phyloP scores from a whole-genome alignment of 805 yeast genomes.

The Saturnispora galanensis region DNA sequence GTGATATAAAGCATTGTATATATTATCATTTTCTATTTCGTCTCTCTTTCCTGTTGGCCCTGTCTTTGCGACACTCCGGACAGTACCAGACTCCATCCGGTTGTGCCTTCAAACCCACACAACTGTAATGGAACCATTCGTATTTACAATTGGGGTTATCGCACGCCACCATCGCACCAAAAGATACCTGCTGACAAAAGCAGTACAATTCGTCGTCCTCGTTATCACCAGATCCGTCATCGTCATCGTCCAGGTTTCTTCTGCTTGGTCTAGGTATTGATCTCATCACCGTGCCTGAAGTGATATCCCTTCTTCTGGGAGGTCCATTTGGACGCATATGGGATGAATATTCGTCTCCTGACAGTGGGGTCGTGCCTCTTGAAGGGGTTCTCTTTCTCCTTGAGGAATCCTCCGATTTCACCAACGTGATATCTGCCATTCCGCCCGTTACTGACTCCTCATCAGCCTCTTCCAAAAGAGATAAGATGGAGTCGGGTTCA shows the following conservation, averaged over 20 bases:
- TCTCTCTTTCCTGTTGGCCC: conserved; percentile 6
- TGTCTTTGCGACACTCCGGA: conserved; percentile 58
- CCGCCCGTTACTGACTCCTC: background rate
- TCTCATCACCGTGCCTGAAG: conserved; percentile 15
- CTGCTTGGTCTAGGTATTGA: conserved; percentile 11
- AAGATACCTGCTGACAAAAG: conserved; percentile 87
- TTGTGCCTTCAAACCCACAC: conserved; percentile 90
- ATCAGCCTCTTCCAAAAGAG: conserved; percentile 1
- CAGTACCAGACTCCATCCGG: conserved; percentile 97
- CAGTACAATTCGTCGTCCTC: conserved; percentile 72
- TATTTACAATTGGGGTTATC: conserved; percentile 51
- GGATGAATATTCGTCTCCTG: conserved; percentile 1
- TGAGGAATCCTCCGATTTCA: conserved; percentile 5
- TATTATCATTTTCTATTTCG: conserved; percentile 2
- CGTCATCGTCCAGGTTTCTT: conserved; percentile 5
- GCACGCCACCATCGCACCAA: conserved; percentile 58
- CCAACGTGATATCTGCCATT: background rate
- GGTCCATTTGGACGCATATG: conserved; percentile 8
- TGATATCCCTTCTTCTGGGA: conserved; percentile 16
- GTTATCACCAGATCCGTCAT: conserved; percentile 25
- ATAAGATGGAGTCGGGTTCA: background rate
- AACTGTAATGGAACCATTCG: conserved; percentile 57
- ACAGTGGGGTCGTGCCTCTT: conserved; percentile 10
- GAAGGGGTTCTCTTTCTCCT: conserved; percentile 6
- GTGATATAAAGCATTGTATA: background rate